Conservation (phyloP, 768 basidiomycete genomes). For the Termitomyces sp. region DNA sequence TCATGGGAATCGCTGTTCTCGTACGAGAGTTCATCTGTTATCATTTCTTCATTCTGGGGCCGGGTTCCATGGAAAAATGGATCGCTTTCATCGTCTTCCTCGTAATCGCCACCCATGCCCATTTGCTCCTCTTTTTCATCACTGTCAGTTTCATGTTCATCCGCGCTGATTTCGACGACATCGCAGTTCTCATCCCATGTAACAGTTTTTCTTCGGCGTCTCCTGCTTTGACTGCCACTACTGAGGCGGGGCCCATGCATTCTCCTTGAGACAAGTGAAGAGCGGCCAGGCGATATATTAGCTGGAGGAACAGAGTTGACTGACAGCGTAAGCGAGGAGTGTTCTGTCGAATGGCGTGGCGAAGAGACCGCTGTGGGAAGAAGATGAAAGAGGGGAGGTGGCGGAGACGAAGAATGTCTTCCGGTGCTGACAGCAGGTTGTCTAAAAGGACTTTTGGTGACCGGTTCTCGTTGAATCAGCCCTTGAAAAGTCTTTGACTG, state of each 20-base stretch:
- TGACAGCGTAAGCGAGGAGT: constrained; percentile 17
- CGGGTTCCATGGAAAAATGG: constrained; percentile 36
- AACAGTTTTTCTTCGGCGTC: constrained; percentile 69
- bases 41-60: constrained; percentile 21
- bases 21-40: constrained; percentile 31
- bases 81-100: constrained; percentile 34
- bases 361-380: constrained; percentile 2
- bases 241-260: constrained; percentile 72
- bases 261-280: constrained; percentile 66
- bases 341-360: constrained; percentile 7
- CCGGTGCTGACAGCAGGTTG: constrained; percentile 21
- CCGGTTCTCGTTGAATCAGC: constrained; percentile 70
- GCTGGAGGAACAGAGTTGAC: constrained; percentile 22
- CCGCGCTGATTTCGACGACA: constrained; percentile 73
- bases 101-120: constrained; percentile 18
- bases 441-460: constrained; percentile 80
- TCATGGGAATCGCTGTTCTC: constrained; percentile 43
- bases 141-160: constrained; percentile 30
- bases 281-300: constrained; percentile 51
- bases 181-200: constrained; percentile 78
- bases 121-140: constrained; percentile 24
- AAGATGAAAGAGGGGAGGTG: constrained; percentile 4
- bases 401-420: constrained; percentile 14
- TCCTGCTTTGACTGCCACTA: constrained; percentile 32
- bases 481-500: constrained; percentile 74